phyloP scores from a whole-genome alignment of 306 rosid genomes.

The Astragalus membranaceus region DNA sequence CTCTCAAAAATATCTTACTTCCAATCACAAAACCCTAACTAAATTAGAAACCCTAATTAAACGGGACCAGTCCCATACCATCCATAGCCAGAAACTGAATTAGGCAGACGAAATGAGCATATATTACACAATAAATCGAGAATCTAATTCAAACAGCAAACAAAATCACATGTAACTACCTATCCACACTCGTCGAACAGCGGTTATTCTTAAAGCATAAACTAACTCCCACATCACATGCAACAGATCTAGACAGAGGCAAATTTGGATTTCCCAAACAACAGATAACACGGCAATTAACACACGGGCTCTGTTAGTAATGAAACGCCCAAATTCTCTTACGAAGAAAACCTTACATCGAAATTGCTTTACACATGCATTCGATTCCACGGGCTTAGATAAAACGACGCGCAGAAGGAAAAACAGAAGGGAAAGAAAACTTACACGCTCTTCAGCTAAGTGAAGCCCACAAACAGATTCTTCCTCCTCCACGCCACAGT shows the following conservation, averaged over 20 bases:
- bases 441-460: constrained; percentile 23
- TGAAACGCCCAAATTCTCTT: not conserved
- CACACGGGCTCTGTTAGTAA: not conserved
- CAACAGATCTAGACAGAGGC: constrained; percentile 41
- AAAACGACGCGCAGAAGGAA: not conserved
- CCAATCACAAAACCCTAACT: not conserved
- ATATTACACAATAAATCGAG: not conserved
- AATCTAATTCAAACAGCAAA: not conserved
- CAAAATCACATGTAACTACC: not conserved
- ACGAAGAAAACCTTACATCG: not conserved
- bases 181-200: not conserved
- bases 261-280: not conserved
- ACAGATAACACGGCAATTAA: not conserved
- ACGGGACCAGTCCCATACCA: not conserved
- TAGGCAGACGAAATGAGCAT: not conserved
- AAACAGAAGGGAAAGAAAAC: constrained; percentile 7
- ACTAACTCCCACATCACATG: not conserved
- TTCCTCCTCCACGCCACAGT: not conserved
- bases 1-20: not conserved
- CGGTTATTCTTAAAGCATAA: not conserved
- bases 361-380: not conserved
- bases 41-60: not conserved
- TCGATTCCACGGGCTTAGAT: not conserved
- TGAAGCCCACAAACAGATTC: not conserved
- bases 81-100: not conserved